phyloP scores from a whole-genome alignment of 2,329 filamentous ascomycete species.

The Cladosporium velox region DNA sequence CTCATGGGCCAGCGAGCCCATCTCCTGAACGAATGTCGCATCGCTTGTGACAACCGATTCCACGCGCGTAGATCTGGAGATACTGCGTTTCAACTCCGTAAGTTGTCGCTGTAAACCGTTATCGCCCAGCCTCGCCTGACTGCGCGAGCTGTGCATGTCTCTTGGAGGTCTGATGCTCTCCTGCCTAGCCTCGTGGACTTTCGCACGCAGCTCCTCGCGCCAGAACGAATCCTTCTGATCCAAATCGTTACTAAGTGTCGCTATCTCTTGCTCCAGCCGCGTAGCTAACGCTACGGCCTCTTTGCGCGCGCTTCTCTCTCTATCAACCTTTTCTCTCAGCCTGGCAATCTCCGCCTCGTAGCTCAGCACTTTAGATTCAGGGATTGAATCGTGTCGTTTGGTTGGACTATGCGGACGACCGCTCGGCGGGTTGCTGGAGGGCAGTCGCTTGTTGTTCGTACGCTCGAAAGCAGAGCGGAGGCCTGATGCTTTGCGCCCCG shows the following conservation, averaged over 20 bases:
- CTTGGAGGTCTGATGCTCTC: neutral
- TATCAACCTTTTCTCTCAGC: constrained; percentile 27
- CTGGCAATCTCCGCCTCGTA: constrained; percentile 27
- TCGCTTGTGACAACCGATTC: constrained; percentile 62
- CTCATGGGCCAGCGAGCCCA: constrained; percentile 63
- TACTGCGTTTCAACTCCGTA: constrained; percentile 69
- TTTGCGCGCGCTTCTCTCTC: constrained; percentile 29
- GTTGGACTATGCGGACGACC: constrained; percentile 13
- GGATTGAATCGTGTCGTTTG: neutral
- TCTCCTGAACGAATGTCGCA: constrained; percentile 64
- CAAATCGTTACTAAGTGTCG: constrained; percentile 21
- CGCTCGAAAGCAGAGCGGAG: constrained; percentile 15
- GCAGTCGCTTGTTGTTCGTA: constrained; percentile 1
- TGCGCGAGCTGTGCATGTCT: constrained; percentile 11
- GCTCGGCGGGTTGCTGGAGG: neutral
- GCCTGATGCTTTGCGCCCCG: constrained; percentile 5
- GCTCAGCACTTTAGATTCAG: neutral
- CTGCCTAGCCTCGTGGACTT: constrained; percentile 9
- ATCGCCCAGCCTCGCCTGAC: neutral
- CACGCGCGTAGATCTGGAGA: constrained; percentile 65
- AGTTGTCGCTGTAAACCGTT: constrained; percentile 54
- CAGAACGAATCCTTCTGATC: constrained; percentile 24
- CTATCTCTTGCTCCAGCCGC: constrained; percentile 22
- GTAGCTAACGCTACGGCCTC: constrained; percentile 22
- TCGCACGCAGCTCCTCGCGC: constrained; percentile 23